Conservation (phyloP, 208 protist genomes). For the Leishmania major region DNA sequence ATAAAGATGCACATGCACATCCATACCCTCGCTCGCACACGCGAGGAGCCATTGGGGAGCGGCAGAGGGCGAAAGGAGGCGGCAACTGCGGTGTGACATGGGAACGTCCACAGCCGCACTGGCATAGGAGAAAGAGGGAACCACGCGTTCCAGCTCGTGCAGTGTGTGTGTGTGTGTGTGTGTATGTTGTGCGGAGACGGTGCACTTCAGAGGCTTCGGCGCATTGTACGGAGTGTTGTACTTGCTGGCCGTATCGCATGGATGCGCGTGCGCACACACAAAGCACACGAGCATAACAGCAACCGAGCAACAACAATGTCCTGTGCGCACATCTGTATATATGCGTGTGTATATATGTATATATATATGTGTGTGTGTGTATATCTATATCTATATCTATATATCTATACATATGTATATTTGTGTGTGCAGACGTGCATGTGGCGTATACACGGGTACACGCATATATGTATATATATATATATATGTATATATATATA, state of each 20-base stretch:
- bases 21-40: neutral
- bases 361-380: neutral
- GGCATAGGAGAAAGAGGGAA: neutral
- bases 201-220: no score
- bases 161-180: neutral
- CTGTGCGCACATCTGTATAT: neutral
- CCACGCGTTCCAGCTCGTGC: neutral
- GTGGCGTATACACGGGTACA: no score
- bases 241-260: no score
- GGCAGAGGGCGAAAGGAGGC: neutral
- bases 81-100: neutral
- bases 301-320: neutral
- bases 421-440: no score
- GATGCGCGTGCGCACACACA: neutral
- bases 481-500: neutral
- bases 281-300: neutral
- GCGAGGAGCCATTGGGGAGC: neutral
- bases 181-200: no score
- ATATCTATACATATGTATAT: neutral
- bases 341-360: neutral
- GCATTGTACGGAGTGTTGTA: no score
- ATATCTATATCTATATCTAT: neutral
- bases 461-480: neutral
- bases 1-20: neutral
- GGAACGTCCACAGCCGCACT: neutral